phyloP scores from a whole-genome alignment of 2,329 filamentous ascomycete genomes.

The Furcasterigmium furcatum region DNA sequence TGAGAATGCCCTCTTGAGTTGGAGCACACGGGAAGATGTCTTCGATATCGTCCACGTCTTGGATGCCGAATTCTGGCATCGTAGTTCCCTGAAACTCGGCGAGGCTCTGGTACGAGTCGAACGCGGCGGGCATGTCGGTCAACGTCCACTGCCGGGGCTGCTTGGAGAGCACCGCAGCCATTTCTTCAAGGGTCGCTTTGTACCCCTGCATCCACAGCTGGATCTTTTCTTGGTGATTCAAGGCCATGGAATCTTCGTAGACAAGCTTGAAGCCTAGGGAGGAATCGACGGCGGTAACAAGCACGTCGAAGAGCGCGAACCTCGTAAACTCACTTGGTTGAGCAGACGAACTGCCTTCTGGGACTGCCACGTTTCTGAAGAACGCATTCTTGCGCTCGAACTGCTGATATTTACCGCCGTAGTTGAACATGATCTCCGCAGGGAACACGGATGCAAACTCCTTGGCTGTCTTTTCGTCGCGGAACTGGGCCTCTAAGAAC shows the following conservation, averaged over 20 bases:
- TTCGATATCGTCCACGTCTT: constrained; percentile 13
- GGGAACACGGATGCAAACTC: constrained; percentile 6
- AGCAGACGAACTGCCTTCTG: not conserved
- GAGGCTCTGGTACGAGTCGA: not conserved
- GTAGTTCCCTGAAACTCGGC: not conserved
- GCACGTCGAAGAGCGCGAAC: not conserved
- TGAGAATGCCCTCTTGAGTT: constrained; percentile 32
- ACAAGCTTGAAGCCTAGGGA: not conserved
- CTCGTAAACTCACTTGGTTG: not conserved
- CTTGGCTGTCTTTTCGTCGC: not conserved
- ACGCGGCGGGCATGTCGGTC: not conserved
- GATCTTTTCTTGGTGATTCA: not conserved
- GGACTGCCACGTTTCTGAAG: constrained; percentile 9
- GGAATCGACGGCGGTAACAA: not conserved
- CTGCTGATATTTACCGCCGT: constrained; percentile 23
- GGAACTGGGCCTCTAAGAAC: constrained; percentile 6
- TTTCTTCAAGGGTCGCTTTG: not conserved
- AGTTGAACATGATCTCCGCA: constrained; percentile 21
- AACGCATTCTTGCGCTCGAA: constrained; percentile 20
- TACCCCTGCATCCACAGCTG: not conserved
- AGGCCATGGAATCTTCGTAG: not conserved
- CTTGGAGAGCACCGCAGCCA: not conserved
- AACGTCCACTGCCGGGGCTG: not conserved
- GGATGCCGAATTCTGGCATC: not conserved
- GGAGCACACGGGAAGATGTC: constrained; percentile 33